Percentiles rank a stretch among this genome's conserved stretches.
phyloP scores from a whole-genome alignment of 2,329 filamentous ascomycete genomes.

The Davidsoniella eucalypti region DNA sequence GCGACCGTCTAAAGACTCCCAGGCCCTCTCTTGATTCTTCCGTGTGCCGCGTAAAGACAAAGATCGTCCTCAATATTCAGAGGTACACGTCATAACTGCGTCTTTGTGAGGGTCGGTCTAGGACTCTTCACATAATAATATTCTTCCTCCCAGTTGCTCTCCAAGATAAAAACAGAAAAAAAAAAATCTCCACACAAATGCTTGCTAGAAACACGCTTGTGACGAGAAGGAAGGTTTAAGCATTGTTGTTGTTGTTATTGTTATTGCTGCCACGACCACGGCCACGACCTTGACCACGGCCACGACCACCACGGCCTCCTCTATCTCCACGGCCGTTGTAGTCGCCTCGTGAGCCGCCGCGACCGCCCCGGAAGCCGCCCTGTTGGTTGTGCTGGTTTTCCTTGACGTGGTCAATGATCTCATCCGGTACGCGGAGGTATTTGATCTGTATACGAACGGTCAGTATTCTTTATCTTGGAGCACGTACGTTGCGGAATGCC shows the following conservation, averaged over 20 bases:
- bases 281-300: slow-evolving; percentile 23
- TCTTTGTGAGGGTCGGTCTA: not conserved
- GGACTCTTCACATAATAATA: too few species aligned
- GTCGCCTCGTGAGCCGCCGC: slow-evolving; percentile 43
- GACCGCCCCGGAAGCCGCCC: slow-evolving; percentile 46
- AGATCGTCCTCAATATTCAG: not conserved
- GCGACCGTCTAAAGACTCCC: not conserved
- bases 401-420: slow-evolving; percentile 87
- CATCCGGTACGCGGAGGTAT: slow-evolving; percentile 88
- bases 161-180: too few species aligned
- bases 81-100: slow-evolving; percentile 1
- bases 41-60: not conserved
- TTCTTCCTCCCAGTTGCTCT: too few species aligned
- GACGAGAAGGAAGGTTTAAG: too few species aligned
- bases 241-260: not conserved
- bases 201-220: too few species aligned
- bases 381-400: slow-evolving; percentile 70
- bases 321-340: slow-evolving; percentile 39
- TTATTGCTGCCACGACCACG: slow-evolving; percentile 16
- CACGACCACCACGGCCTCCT: slow-evolving; percentile 36
- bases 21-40: not conserved
- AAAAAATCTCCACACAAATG: too few species aligned
- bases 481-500: not conserved
- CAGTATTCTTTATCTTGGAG: not conserved
- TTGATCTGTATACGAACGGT: slow-evolving; percentile 56